Evolutionary conservation across 495 filamentous ascomycete genomes (phyloP), one percentile per base, ranked within the genome.

Genomic region (Penicillium flavigenum): DNA sequence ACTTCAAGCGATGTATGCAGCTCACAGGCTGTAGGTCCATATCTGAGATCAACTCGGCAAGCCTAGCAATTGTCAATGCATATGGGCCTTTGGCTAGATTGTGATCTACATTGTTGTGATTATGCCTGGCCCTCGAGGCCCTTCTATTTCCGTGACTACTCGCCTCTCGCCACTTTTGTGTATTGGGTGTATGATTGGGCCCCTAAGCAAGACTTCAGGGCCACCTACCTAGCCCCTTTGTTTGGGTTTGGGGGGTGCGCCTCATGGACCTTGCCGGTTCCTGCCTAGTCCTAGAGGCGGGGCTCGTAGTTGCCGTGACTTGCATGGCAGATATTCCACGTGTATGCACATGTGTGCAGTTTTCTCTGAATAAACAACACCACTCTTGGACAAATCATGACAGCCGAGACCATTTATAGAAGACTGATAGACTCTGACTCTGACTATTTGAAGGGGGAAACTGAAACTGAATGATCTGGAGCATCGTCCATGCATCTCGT

Each of bases 1-100:
- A 83, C 47, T 78, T 83, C 63, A 80, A 74, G 59, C 65, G 76
- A 16, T 77, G 77, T 49, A 82, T 83, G 79, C 72, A 76, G 59
- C 63, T 83, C 47, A 72, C 77, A 1, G 79, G 81, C 0, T 79
- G 75, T 54, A 72, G 64, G n/a, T 75, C 63, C n/a, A 56, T 81
- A 1, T 69, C 70, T 6, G 77, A 80, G 41, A 81, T 81, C 19
- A 71, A 59, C 16, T 65, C 68, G 19, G 71, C 68, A 2, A 71
- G 68, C 47, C 47, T 82, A 39, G 71, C 63, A 16, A 62, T 75
- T 41, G 59, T 79, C 2, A 57, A 70, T 36, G 46, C 58, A 19
- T 68, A 81, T 62, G 79, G 77, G 42, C 68, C 69, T 14, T 64
- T 80, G 45, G 73, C 74, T 17, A 71, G 76, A 53, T 56, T 79